Conservation (phyloP, 805 yeast genomes). For the Teunomyces lycoperdinae region DNA sequence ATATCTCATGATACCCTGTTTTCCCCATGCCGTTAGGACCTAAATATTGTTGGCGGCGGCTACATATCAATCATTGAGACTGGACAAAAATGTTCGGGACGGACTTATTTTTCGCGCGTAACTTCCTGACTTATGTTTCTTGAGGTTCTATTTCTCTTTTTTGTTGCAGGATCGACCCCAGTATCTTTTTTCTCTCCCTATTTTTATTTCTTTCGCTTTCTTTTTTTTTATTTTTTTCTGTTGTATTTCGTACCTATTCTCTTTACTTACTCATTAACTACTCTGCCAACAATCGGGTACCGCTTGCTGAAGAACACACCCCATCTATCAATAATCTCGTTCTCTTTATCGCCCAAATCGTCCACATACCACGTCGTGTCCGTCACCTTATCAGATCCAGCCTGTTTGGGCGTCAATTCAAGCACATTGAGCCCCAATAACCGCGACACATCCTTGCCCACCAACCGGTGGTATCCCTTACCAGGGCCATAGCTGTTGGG, state of each 20-base stretch:
- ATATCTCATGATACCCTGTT: too few species aligned
- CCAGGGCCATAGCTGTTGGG: constrained; percentile 73
- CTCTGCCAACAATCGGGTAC: constrained; percentile 36
- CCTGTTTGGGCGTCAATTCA: constrained; percentile 15
- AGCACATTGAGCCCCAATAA: constrained; percentile 65
- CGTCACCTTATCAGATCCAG: constrained; percentile 4
- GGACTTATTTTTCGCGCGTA: too few species aligned
- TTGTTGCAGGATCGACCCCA: too few species aligned
- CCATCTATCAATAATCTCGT: constrained; percentile 71
- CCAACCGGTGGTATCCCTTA: constrained; percentile 64
- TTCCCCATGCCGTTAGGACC: too few species aligned
- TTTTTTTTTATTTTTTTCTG: background rate
- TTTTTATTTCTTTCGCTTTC: too few species aligned
- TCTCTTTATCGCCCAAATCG: constrained; percentile 57
- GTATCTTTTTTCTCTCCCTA: too few species aligned
- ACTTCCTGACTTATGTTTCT: too few species aligned
- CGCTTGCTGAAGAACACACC: constrained; percentile 54
- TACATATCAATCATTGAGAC: too few species aligned
- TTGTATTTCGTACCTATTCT: background rate
- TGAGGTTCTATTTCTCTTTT: too few species aligned
- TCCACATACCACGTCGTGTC: constrained; percentile 46
- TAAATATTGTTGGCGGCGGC: too few species aligned
- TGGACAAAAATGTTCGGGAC: too few species aligned
- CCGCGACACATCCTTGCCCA: constrained; percentile 75
- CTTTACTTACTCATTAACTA: constrained; percentile 26